Evolutionary conservation across 1,284 basidiomycete genomes (phyloP), one percentile per base, ranked within the genome.

Genomic region (Fomitopsis schrenkii): DNA sequence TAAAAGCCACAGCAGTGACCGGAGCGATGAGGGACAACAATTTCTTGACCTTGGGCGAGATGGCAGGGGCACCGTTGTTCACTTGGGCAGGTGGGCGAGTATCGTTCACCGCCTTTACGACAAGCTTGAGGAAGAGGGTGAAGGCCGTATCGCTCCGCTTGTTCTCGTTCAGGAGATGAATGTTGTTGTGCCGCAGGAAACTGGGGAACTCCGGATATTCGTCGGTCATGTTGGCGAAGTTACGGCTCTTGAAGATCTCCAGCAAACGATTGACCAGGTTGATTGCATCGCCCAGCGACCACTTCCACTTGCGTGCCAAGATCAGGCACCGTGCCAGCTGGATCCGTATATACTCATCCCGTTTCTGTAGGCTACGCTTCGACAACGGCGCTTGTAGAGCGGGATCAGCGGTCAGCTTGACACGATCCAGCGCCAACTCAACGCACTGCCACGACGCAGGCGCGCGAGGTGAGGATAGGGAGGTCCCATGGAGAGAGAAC

Each of bases 11-110:
- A 9, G 83, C 78, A 3, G 88, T 84, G 22, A 95, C 83, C 0
- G 96, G 94, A 10, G 90, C 84, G 26, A 90, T 84, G 38, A 93
- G 79, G n/a, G 91, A 88, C 50, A 95, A 79, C 15, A 97, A 76
- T 66, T 94, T 89, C 67, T 85, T 90, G 45, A 90, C 75, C 57
- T 83, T 81, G 19, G 81, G 78, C 48, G 79, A 73, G 35, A 70
- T 44, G 22, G 26, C 28, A 7, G 38, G 41, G 9, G 28, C 38
- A 10, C 30, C 42, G 30, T 59, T 55, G 45, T 69, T 61, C 50
- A 75, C 69, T 30, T 68, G 61, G 54, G 59, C 62, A 22, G 72
- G 64, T 67, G 69, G 44, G 58, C 53, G 62, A 53, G 48, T 61
- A 57, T 79, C 76, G 30, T 75, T 71, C 2, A 79, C 82, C 0